Conservation (phyloP, 2,329 filamentous ascomycete species). For the Whalleya microplaca region DNA sequence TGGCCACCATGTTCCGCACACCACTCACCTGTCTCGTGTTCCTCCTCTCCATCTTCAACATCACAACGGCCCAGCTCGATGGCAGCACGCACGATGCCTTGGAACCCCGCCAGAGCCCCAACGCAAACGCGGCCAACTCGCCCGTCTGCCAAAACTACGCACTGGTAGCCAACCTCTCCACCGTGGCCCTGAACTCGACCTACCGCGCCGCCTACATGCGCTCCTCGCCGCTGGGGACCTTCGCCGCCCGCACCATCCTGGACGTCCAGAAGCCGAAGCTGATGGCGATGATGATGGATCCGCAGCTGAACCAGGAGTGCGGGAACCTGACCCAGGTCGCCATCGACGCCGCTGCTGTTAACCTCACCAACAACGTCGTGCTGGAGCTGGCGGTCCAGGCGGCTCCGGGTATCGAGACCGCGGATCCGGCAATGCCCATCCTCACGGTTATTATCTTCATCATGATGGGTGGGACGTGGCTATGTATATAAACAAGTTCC, state of each 20-base stretch:
- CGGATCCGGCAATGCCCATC: constrained; percentile 27
- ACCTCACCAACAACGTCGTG: constrained; percentile 49
- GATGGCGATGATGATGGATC: constrained; percentile 43
- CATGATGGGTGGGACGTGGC: constrained; percentile 29
- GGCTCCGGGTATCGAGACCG: constrained; percentile 33
- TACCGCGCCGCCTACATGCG: constrained; percentile 51
- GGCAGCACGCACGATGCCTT: constrained; percentile 14
- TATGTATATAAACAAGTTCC: constrained; percentile 20
- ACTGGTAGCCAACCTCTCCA: constrained; percentile 50
- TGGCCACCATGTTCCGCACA: constrained; percentile 24
- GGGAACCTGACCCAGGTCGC: constrained; percentile 50
- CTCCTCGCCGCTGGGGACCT: constrained; percentile 46
- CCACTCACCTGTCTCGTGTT: constrained; percentile 25
- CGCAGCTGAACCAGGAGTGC: constrained; percentile 46
- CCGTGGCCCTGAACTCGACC: constrained; percentile 48
- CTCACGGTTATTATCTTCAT: constrained; percentile 29
- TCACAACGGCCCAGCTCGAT: constrained; percentile 23
- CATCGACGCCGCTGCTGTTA: constrained; percentile 46
- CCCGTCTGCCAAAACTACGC: constrained; percentile 47
- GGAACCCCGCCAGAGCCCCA: constrained; percentile 30
- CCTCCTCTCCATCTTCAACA: constrained; percentile 26
- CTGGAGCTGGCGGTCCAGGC: constrained; percentile 40
- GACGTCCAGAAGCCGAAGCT: constrained; percentile 44
- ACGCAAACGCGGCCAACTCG: constrained; percentile 12
- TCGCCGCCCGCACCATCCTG: constrained; percentile 44